Percentiles rank a stretch among this genome's conserved stretches.
These are phyloP conservation scores for Microascus cirrosus DNA, from an alignment of 2,329 filamentous ascomycete genomes.

Conservation along the genomic window DNA sequence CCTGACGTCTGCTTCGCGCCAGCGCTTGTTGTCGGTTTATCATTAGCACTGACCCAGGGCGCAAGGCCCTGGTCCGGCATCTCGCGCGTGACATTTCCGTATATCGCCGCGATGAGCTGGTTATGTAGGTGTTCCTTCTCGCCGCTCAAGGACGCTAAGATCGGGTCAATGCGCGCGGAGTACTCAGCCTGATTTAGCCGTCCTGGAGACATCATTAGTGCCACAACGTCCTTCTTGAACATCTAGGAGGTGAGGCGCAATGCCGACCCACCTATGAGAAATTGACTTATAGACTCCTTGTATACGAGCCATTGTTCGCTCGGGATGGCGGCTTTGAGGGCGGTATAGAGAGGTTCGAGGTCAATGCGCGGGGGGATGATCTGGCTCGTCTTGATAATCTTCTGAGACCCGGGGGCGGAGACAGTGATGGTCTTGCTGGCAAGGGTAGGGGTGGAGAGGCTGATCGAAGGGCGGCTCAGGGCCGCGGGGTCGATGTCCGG, in stretches of 20 bases:
- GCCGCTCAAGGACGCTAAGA: slow-evolving; percentile 44
- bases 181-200: slow-evolving; percentile 53
- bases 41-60: slow-evolving; percentile 61
- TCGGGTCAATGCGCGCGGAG: slow-evolving; percentile 46
- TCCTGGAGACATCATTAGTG: slow-evolving; percentile 26
- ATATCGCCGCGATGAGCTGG: slow-evolving; percentile 55
- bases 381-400: slow-evolving; percentile 48
- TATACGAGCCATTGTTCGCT: slow-evolving; percentile 53
- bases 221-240: background rate
- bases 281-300: slow-evolving; percentile 52
- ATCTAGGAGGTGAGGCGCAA: background rate
- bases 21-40: slow-evolving; percentile 47
- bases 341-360: slow-evolving; percentile 52
- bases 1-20: slow-evolving; percentile 52
- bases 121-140: slow-evolving; percentile 56
- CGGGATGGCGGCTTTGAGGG: slow-evolving; percentile 47
- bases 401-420: slow-evolving; percentile 34
- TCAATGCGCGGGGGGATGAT: slow-evolving; percentile 56
- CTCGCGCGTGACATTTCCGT: slow-evolving; percentile 58
- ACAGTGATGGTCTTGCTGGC: slow-evolving; percentile 46
- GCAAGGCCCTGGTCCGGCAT: slow-evolving; percentile 58
- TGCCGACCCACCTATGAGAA: slow-evolving; percentile 42
- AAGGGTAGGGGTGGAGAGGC: slow-evolving; percentile 47
- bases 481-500: slow-evolving; percentile 59
- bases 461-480: slow-evolving; percentile 49